phyloP scores from a whole-genome alignment of 345 rosid species.

The Eucalyptus rudis region DNA sequence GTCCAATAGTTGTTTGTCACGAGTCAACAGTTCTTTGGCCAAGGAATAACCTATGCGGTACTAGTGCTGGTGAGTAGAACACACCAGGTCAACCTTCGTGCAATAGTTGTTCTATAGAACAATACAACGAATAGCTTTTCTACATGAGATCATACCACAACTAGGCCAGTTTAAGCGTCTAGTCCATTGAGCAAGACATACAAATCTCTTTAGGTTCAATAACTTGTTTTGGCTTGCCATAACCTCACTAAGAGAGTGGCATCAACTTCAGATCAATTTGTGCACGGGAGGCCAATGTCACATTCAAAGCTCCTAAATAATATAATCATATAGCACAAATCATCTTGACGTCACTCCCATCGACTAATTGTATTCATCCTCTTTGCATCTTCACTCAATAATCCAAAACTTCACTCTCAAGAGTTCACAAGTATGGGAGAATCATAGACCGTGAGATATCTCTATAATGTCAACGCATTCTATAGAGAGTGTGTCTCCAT shows the following conservation, averaged over 20 bases:
- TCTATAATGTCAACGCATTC: not conserved
- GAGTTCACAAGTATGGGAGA: too few relatives aligned
- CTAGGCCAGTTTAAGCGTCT: accelerated
- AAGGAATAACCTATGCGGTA: not conserved
- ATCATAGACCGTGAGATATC: not conserved
- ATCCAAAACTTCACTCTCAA: not conserved
- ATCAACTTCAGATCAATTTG: not conserved
- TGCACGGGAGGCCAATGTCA: not conserved
- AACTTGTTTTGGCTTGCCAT: not conserved
- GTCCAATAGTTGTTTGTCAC: too few relatives aligned
- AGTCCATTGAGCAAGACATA: too few relatives aligned
- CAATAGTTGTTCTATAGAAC: not conserved
- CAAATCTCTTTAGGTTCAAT: too few relatives aligned
- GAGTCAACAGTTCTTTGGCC: not conserved
- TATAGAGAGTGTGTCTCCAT: not conserved
- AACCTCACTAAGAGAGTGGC: not conserved
- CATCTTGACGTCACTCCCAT: too few relatives aligned
- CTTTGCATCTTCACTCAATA: too few relatives aligned
- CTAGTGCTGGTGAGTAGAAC: accelerated
- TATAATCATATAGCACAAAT: not conserved
- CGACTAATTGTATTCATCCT: too few relatives aligned
- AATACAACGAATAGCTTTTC: accelerated
- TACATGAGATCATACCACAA: accelerated
- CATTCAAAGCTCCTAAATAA: too few relatives aligned
- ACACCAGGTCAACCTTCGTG: not conserved